These are phyloP conservation scores for Lodderomyces theae DNA, from an alignment of 1,139 yeast genomes.

Conservation along the genomic window DNA sequence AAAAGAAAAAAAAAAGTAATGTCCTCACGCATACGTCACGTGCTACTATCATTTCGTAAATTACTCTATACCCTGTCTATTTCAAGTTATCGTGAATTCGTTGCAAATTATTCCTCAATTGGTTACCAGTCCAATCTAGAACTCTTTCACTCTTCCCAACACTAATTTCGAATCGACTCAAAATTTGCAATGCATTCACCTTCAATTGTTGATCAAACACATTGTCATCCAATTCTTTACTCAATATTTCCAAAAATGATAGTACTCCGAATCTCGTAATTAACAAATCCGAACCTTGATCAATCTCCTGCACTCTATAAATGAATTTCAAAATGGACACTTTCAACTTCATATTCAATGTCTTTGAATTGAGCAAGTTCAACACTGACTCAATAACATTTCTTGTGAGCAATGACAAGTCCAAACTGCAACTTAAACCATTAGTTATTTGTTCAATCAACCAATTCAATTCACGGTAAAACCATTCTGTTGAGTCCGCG, in stretches of 20 bases:
- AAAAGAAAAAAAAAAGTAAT: neutral
- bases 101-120: constrained; percentile 42
- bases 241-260: constrained; percentile 45
- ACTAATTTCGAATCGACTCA: constrained; percentile 42
- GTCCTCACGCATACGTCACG: neutral
- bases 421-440: constrained; percentile 47
- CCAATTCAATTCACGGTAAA: constrained; percentile 65
- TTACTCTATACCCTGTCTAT: too few relatives aligned
- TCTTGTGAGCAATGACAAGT: constrained; percentile 50
- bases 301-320: constrained; percentile 50
- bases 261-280: constrained; percentile 64
- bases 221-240: constrained; percentile 17
- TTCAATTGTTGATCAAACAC: constrained; percentile 33
- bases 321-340: constrained; percentile 42
- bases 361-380: constrained; percentile 53
- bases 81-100: constrained; percentile 29
- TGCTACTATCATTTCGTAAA: too few relatives aligned
- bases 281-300: constrained; percentile 60
- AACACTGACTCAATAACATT: constrained; percentile 66
- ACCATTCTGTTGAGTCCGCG: constrained; percentile 44
- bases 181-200: constrained; percentile 46
- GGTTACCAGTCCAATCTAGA: constrained; percentile 58
- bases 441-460: constrained; percentile 47
- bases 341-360: constrained; percentile 37
- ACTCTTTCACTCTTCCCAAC: constrained; percentile 52